Evolutionary conservation across 441 rosid genomes (phyloP), one percentile per base, ranked within the genome.

Genomic region (Croton setiger): DNA sequence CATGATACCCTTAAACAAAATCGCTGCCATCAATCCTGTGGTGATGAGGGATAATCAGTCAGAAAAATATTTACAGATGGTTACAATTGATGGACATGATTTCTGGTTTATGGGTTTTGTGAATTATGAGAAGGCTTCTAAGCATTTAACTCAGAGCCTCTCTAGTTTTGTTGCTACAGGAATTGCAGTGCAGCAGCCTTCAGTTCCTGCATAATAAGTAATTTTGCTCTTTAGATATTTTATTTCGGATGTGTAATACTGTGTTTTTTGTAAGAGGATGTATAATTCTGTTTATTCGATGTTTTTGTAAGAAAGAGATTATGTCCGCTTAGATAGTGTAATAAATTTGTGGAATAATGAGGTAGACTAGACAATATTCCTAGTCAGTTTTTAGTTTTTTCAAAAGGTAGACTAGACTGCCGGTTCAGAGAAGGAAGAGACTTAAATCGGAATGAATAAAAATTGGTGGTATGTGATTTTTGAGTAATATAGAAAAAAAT

Each of bases 31-130:
- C 6, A 82, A 81, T 64, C 91, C 94, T 14, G 88, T 87, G 48
- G 79, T 76, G 17, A 60, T 82, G 82, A 85, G 78, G 69, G 70
- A 74, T 39, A 86, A 86, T 53, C 79, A 80, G 2, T 75, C 84
- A 0, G 94, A 90, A 75, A 88, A 77, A 71, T 90, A 88, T 70
- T 74, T 88, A 6, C 87, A 88, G 75, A 45, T 87, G 35, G 79
- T 79, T 11, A 85, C 94, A 0, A 60, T 84, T 14, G 97, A 90
- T 39, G 87, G 91, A 0, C 91, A 88, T 72, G 91, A 90, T 27
- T 90, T 90, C 67, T 90, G 97, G 97, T 88, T 88, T 76, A 90
- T 86, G 92, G 94, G 97, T 18, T 85, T 85, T 73, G 88, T 90
- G 58, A 86, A 78, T 70, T 83, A 68, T 56, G 92, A 88, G 65